Conservation (phyloP, 176 grass and related monocot genomes). For the Oryza rufipogon region DNA sequence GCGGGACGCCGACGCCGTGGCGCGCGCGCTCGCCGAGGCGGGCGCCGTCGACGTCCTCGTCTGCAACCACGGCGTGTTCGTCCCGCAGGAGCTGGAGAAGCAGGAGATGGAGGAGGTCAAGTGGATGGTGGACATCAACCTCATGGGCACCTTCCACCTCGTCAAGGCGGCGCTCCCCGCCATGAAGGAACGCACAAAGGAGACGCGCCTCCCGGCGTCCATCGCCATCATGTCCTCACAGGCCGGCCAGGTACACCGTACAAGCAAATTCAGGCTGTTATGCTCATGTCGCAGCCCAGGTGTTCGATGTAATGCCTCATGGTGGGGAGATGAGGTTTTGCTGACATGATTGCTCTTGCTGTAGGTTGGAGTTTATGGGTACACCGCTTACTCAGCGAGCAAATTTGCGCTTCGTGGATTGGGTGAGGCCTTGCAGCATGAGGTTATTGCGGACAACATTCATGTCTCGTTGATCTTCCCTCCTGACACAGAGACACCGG, state of each 20-base stretch:
- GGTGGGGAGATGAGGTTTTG: background rate
- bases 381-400: slow-evolving; percentile 89
- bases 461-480: slow-evolving; percentile 89
- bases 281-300: background rate
- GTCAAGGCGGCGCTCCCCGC: slow-evolving; percentile 84
- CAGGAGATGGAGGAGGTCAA: slow-evolving; percentile 76
- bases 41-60: slow-evolving; percentile 80
- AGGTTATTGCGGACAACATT: slow-evolving; percentile 78
- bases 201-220: slow-evolving; percentile 64
- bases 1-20: slow-evolving; percentile 63
- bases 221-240: slow-evolving; percentile 95
- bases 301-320: slow-evolving; percentile 35
- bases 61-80: slow-evolving; percentile 95
- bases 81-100: slow-evolving; percentile 79
- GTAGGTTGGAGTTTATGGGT: slow-evolving; percentile 93
- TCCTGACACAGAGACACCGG: slow-evolving; percentile 87
- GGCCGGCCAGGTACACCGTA: slow-evolving; percentile 71
- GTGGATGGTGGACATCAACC: slow-evolving; percentile 95
- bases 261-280: background rate
- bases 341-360: slow-evolving; percentile 19
- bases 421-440: slow-evolving; percentile 84
- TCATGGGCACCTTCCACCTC: slow-evolving; percentile 93
- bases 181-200: slow-evolving; percentile 60
- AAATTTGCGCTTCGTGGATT: slow-evolving; percentile 91
- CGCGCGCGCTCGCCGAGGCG: slow-evolving; percentile 47